phyloP scores from a whole-genome alignment of 176 grass and related monocot genomes.

The Aegilops speltoides region DNA sequence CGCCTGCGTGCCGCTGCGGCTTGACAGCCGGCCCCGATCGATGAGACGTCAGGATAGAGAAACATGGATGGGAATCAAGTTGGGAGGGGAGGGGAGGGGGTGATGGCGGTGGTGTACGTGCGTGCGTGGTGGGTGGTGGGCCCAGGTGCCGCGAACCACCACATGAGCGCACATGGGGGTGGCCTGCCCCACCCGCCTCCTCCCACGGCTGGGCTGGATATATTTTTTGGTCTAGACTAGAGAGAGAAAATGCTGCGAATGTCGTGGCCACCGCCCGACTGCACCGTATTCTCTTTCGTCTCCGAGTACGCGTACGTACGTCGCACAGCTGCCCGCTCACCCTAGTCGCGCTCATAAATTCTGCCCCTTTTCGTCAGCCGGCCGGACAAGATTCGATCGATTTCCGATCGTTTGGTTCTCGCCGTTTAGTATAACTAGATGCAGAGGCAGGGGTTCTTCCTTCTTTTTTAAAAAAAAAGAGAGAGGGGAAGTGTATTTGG shows the following conservation, averaged over 20 bases:
- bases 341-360: neutral
- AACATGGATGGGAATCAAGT: conserved; percentile 15
- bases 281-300: neutral
- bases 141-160: conserved; percentile 53
- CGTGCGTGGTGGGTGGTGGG: conserved; percentile 54
- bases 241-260: neutral
- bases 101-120: conserved; percentile 26
- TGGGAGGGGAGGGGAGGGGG: neutral
- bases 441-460: too few species aligned
- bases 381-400: too few species aligned
- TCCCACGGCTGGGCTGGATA: neutral
- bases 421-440: too few species aligned
- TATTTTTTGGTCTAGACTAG: neutral
- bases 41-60: conserved; percentile 4
- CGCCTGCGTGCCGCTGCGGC: too few species aligned
- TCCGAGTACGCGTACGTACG: neutral
- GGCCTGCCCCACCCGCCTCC: conserved; percentile 32
- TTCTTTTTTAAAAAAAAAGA: too few species aligned
- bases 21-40: neutral
- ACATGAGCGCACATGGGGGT: conserved; percentile 76
- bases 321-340: neutral
- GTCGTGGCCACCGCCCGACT: neutral
- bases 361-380: too few species aligned
- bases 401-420: too few species aligned
- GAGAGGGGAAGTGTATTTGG: too few species aligned